Evolutionary conservation across 1,284 basidiomycete genomes (phyloP), one percentile per base, ranked within the genome.

Genomic region (Ceratobasidium sp.): DNA sequence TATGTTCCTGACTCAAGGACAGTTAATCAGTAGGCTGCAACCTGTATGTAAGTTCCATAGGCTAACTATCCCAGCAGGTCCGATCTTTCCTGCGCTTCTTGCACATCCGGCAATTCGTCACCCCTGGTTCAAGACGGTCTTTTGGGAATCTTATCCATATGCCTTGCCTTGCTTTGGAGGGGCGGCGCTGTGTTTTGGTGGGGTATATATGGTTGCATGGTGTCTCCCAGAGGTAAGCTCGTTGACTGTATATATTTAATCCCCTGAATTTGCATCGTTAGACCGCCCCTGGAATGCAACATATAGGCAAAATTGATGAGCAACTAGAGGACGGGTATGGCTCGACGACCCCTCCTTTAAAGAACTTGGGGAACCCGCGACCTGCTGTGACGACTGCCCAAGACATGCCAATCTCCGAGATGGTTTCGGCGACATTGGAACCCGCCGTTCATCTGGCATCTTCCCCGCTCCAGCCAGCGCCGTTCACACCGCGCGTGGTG

Each of bases 141-240:
- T 75, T 30, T 75, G 71, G 71, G 50, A 10, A 20, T 10, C 23
- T 14, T 41, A 65, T 14, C 71, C 71, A 14, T 75, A 75, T 33
- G 71, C 71, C 41, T 41, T 75, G 14, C 60, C 71, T 33, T 75
- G 71, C 33, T 65, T 60, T 60, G 71, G 48, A 27, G 71, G 71
- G 20, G 46, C 60, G 41, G 33, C 23, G n/a, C 30, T 55, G n/a
- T 75, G 71, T 48, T 20, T 75, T 7, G 33, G n/a, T n/a, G 50
- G 59, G n/a, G 6, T 75, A 33, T 64, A 52, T 41, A 65, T 75
- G 27, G 41, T 41, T 38, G 38, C 41, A 38, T 75, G 38, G 30
- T 75, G 35, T 33, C 16, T 75, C 5, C 59, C 71, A 1, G 71
- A 75, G 62, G 71, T 75, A 54, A 0, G 71, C n/a, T 30, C 41